Evolutionary conservation across 225 moss, liverwort and hornwort species (phyloP).

Genomic region (Polytrichum formosum): DNA sequence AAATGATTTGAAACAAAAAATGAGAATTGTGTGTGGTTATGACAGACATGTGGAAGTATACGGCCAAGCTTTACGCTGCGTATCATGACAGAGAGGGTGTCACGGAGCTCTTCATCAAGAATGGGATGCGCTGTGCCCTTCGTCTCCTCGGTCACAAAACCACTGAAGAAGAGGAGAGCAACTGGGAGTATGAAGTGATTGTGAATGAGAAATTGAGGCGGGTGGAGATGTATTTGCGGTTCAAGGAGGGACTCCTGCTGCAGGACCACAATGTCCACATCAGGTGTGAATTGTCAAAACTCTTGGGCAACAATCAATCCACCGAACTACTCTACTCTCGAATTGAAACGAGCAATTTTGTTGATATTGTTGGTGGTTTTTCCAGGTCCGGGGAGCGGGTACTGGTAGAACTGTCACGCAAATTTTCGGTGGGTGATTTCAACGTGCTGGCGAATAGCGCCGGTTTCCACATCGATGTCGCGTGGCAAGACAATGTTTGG

Average conservation of each 20-base stretch:
- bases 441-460: slow-evolving; percentile 62
- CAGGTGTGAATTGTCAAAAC: slow-evolving; percentile 23
- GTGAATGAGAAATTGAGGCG: slow-evolving; percentile 52
- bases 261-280: slow-evolving; percentile 36
- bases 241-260: slow-evolving; percentile 46
- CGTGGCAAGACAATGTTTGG: slow-evolving; percentile 74
- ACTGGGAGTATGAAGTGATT: slow-evolving; percentile 73
- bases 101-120: slow-evolving; percentile 79
- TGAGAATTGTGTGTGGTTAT: background rate
- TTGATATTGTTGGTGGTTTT: background rate
- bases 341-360: too few relatives aligned
- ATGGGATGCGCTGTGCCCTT: slow-evolving; percentile 83
- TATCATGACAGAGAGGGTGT: slow-evolving; percentile 70
- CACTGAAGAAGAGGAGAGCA: slow-evolving; percentile 35
- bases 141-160: slow-evolving; percentile 34
- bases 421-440: slow-evolving; percentile 64
- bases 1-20: too few relatives aligned
- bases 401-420: slow-evolving; percentile 74
- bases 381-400: slow-evolving; percentile 62
- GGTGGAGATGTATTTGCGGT: slow-evolving; percentile 78
- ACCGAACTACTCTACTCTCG: background rate
- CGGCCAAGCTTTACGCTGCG: slow-evolving; percentile 47
- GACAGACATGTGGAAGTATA: slow-evolving; percentile 89
- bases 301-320: background rate
- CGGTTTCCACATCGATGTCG: slow-evolving; percentile 58